phyloP scores from a whole-genome alignment of 202 grass and related monocot genomes.

The Panicum virgatum region DNA sequence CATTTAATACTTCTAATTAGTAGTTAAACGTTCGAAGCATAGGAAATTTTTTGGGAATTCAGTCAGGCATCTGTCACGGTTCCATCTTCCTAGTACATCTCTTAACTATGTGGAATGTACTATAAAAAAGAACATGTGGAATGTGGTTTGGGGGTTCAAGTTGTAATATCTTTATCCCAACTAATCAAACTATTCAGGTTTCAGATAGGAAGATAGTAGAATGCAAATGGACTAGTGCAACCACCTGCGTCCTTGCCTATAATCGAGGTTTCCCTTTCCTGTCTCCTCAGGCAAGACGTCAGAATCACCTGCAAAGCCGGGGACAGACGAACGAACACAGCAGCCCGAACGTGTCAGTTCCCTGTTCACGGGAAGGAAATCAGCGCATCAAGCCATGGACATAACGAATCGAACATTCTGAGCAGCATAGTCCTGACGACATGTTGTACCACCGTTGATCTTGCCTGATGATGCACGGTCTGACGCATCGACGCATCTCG shows the following conservation, averaged over 20 bases:
- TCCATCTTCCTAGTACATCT: too few species aligned
- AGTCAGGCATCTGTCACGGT: too few species aligned
- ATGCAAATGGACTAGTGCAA: not conserved
- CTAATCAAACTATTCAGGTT: too few species aligned
- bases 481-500: conserved; percentile 22
- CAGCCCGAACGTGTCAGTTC: not conserved
- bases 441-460: not conserved
- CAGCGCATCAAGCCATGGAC: not conserved
- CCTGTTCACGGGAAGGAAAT: not conserved
- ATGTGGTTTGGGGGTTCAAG: too few species aligned
- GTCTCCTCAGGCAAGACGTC: not conserved
- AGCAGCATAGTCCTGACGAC: not conserved
- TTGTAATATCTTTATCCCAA: too few species aligned
- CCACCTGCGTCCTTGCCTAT: not conserved
- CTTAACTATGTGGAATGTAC: too few species aligned
- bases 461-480: conserved; percentile 17
- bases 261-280: not conserved
- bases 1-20: too few species aligned
- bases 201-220: too few species aligned
- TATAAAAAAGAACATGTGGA: too few species aligned
- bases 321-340: not conserved
- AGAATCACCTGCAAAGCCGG: not conserved
- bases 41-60: too few species aligned
- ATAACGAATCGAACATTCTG: not conserved
- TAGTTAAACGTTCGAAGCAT: too few species aligned